Conservation (phyloP, 2,329 filamentous ascomycete genomes). For the Monosporascus cannonballus region DNA sequence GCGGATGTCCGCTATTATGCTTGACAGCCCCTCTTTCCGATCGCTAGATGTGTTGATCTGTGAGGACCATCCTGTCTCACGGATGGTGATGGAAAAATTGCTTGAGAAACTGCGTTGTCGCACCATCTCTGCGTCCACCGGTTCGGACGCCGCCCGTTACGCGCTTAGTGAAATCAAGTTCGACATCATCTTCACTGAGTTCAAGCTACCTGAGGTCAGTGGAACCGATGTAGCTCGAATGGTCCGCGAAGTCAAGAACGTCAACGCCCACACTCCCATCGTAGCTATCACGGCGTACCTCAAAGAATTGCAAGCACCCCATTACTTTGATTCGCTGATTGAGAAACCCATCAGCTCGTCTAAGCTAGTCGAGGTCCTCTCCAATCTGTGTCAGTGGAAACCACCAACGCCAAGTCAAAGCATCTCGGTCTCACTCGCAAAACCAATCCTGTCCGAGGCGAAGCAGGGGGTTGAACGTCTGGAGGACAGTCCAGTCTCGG, state of each 20-base stretch:
- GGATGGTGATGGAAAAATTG: slow-evolving; percentile 97
- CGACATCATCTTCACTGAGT: slow-evolving; percentile 97
- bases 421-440: slow-evolving; percentile 41
- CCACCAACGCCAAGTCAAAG: slow-evolving; percentile 52
- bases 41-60: slow-evolving; percentile 93
- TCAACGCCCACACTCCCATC: slow-evolving; percentile 90
- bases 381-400: slow-evolving; percentile 89
- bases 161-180: slow-evolving; percentile 97
- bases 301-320: slow-evolving; percentile 91
- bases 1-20: slow-evolving; percentile 82
- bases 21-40: slow-evolving; percentile 80
- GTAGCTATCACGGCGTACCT: slow-evolving; percentile 95
- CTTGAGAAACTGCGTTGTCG: slow-evolving; percentile 92
- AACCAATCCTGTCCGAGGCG: slow-evolving; percentile 57
- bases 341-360: slow-evolving; percentile 94
- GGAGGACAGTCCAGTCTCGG: slow-evolving; percentile 81
- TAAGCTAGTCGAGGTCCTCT: slow-evolving; percentile 83
- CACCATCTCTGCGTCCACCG: slow-evolving; percentile 85
- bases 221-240: slow-evolving; percentile 94
- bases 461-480: slow-evolving; percentile 56
- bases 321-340: slow-evolving; percentile 92
- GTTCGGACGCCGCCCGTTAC: slow-evolving; percentile 86
- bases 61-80: slow-evolving; percentile 93
- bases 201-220: slow-evolving; percentile 89
- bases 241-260: slow-evolving; percentile 94